Conservation (phyloP, 1,284 basidiomycete species). For the Boletus sp. region DNA sequence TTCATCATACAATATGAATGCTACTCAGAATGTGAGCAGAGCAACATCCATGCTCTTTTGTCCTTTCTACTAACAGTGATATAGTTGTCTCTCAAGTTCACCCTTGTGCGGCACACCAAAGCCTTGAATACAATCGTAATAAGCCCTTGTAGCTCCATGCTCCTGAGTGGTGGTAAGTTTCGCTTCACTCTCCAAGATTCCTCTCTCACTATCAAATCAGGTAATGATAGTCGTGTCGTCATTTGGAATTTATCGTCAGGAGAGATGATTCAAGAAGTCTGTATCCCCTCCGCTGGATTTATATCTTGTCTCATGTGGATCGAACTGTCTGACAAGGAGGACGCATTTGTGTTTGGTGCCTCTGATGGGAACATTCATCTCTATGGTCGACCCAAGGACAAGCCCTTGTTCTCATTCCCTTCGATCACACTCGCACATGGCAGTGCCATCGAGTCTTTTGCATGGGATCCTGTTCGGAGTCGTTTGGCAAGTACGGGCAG, state of each 20-base stretch:
- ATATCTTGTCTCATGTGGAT: conserved; percentile 5
- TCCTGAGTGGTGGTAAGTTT: not conserved
- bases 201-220: too few species aligned
- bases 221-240: conserved; percentile 5
- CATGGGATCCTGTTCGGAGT: not conserved
- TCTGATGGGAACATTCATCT: conserved; percentile 8
- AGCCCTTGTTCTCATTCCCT: not conserved
- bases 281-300: conserved; percentile 1
- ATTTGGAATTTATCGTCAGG: conserved; percentile 6
- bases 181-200: too few species aligned
- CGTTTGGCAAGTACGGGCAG: not conserved
- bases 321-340: not conserved
- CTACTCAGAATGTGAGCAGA: too few species aligned
- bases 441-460: conserved; percentile 2
- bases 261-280: conserved; percentile 7
- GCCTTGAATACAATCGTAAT: not conserved
- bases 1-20: too few species aligned
- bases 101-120: conserved; percentile 3
- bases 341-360: conserved; percentile 1
- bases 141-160: not conserved
- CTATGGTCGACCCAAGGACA: not conserved
- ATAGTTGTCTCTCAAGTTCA: too few species aligned
- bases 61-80: too few species aligned
- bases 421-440: not conserved
- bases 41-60: too few species aligned